Evolutionary conservation across 139 green algal genomes (phyloP).

Genomic region (Micractinium conductrix): DNA sequence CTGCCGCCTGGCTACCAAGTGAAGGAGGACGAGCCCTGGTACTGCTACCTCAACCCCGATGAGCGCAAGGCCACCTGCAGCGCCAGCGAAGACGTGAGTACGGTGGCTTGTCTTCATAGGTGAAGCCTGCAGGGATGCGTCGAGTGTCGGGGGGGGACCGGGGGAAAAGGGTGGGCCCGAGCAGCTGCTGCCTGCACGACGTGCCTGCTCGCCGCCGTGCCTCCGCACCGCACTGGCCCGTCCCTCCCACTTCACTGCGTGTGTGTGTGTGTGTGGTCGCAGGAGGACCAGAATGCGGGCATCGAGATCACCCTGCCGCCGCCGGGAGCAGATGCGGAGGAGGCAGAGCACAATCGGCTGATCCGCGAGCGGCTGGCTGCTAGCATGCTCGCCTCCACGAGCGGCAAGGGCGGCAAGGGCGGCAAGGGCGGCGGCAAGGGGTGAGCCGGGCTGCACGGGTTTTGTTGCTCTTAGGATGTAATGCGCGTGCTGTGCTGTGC

Average conservation of each 20-base stretch:
- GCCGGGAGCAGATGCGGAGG: not conserved
- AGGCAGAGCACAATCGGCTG: constrained; percentile 30
- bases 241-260: not conserved
- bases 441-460: too few relatives aligned
- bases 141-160: too few relatives aligned
- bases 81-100: constrained; percentile 59
- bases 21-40: constrained; percentile 59
- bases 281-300: constrained; percentile 51
- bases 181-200: too few relatives aligned
- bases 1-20: constrained; percentile 50
- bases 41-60: constrained; percentile 67
- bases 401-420: not conserved
- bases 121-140: too few relatives aligned
- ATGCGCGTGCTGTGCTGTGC: too few relatives aligned
- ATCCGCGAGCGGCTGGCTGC: constrained; percentile 33
- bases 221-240: not conserved
- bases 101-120: too few relatives aligned
- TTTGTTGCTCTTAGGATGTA: too few relatives aligned
- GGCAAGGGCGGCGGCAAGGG: not conserved
- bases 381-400: constrained; percentile 15
- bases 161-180: too few relatives aligned
- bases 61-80: constrained; percentile 44
- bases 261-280: not conserved
- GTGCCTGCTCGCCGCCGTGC: too few relatives aligned
- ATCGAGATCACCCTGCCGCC: constrained; percentile 23